Evolutionary conservation across 495 filamentous ascomycete genomes (phyloP), one percentile per base, ranked within the genome.

Genomic region (Copromyces sp.): DNA sequence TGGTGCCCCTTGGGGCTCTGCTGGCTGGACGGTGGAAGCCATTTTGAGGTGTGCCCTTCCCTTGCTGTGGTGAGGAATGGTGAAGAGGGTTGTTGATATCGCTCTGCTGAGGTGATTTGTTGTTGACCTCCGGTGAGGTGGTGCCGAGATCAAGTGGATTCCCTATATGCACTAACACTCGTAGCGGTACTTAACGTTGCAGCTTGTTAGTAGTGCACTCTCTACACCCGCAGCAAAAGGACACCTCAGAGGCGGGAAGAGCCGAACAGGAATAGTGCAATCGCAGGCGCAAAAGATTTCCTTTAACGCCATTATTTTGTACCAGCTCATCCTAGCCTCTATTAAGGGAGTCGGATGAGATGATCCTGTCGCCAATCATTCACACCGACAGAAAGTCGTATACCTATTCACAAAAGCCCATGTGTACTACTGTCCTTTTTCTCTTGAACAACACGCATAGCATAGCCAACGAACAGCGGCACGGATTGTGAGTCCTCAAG

Each of bases 1-100:
- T 41, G 75, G 24, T 68, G 73, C 73, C 24, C 20, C 59, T 71
- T 70, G 69, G 73, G 45, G 17, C 53, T 53, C 69, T 72, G 68
- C 71, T 70, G 42, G 0, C 20, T 35, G 32, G 71, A 20, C 69
- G 14, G 53, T 9, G 53, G 29, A 35, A 35, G 68, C 69, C 44
- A 38, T 70, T 17, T 39, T 39, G 38, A 17, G 45, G 12, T 59
- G 59, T 6, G 24, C 29, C 1, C 17, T 41, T 32, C 2, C 12
- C 20, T 59, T 7, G 47, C 24, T 32, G 24, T 29, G 4, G 29
- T 24, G 37, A 20, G 12, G 6, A 14, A 4, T 16, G 68, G 40
- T 41, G 68, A 12, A 41, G 29, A 17, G n/a, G 17, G 16, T 17
- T 32, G 40, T 42, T 39, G n/a, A 20, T 9, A 38, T 16, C 11